Evolutionary conservation across 1,139 yeast genomes (phyloP), one percentile per base, ranked within the genome.

Genomic region (Yamadazyma friedrichii): DNA sequence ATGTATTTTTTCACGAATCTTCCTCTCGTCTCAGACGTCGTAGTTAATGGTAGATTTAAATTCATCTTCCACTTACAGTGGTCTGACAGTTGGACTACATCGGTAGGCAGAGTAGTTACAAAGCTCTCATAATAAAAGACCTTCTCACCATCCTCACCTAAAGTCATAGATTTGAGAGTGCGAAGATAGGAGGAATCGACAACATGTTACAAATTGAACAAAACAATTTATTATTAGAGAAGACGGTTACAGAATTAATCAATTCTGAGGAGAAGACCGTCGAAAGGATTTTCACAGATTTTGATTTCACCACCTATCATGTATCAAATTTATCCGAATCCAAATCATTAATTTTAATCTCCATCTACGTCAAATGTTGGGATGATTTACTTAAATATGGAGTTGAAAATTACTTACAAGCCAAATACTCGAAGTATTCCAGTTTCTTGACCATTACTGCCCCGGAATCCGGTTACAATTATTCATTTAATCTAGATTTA

Each of bases 251-350:
- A 12, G 76, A 70, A 42, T 56, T 67, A 42, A 54, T 70, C 36
- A 58, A 59, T 38, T 60, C 66, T 2, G 60, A 52, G 6, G 60
- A 65, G 16, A 70, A 80, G 47, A 73, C 85, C n/a, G 75, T 93
- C 53, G 97, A 93, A 64, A 80, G 97, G 61, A 80, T 93, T 50
- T 80, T 93, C 49, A 84, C 96, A 29, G 99, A 93, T 67, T 93
- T 93, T 57, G 98, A 93, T 64, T 89, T 89, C 67, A 95, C 96
- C 43, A 87, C 95, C 25, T 89, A 86, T 65, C 98, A 91, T 64
- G 73, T 94, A 49, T 84, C 95, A 37, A 91, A 96, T 33, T 82
- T 91, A 11, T 62, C 67, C 6, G 88, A 79, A 58, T 74, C 71
- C 55, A 86, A 80, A 70, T 65, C 80, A 34, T 68, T 78, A 59